Base-by-base conservation (phyloP, 495 filamentous ascomycete species). In the Xylaria scruposa region DNA sequence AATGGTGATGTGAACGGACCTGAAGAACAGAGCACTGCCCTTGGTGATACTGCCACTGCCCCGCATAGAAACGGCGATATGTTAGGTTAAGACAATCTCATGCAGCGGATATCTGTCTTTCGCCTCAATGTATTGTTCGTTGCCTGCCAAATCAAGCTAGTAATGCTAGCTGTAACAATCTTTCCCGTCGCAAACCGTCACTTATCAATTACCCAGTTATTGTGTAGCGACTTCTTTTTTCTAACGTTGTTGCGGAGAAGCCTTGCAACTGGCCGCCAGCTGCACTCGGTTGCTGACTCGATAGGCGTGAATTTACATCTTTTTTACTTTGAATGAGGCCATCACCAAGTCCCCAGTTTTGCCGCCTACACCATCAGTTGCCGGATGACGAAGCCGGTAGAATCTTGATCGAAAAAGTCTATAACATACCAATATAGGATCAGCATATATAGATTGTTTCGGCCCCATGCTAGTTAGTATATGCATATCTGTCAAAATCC, bases 61-160 rank as follows among this genome's bases (percentile, higher is more conserved):
- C 72, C 77, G 67, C 76, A 76, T 76, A 60, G 67, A 74, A 71
- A 62, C 56, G 42, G 38, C 49, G 9, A 40, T 33, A 19, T 72
- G 63, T 29, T 58, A 31, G 47, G 63, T 29, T 58, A 31, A 64
- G 36, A 60, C 59, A 62, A 36, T 59, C 31, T 59, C 31, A 59
- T 59, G 15, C 24, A 56, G 36, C 24, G 17, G 36, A 67, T 31
- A 46, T 51, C 29, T 44, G 64, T 29, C 53, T 36, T 29, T 38
- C 61, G 49, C 59, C 54, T 62, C 33, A 56, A 54, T 72, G 40
- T 49, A 6, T 29, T 44, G 12, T 13, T 44, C 40, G 29, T 54
- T 68, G 54, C 70, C 74, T 76, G 60, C 77, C 74, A 29, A 71
- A 78, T 77, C 71, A 17, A 78, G 77, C 70, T 72, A 72, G 70